Evolutionary conservation across 2,329 filamentous ascomycete species (phyloP).

Genomic region (Drechslera avenae): DNA sequence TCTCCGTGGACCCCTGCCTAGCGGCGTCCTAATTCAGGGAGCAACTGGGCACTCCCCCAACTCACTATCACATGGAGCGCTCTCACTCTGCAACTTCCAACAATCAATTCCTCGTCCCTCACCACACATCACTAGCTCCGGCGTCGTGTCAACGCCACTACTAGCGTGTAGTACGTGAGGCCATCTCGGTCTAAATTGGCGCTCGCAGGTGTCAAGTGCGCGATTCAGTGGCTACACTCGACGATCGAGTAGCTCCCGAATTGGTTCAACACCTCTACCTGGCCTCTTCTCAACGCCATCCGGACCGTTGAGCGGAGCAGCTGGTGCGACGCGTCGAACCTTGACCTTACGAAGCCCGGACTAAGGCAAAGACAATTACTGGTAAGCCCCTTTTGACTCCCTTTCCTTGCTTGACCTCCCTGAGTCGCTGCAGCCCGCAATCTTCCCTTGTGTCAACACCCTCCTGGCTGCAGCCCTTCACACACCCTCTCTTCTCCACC

Average conservation of each 20-base stretch:
- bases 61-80: slow-evolving; percentile 31
- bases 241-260: slow-evolving; percentile 25
- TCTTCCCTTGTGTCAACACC: not conserved
- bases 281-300: slow-evolving; percentile 27
- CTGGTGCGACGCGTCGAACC: slow-evolving; percentile 15
- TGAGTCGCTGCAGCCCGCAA: slow-evolving; percentile 10
- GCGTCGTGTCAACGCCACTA: slow-evolving; percentile 2
- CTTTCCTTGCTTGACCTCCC: slow-evolving; percentile 21
- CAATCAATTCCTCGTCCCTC: slow-evolving; percentile 12
- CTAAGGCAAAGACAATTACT: slow-evolving; percentile 14
- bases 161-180: slow-evolving; percentile 1
- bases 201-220: slow-evolving; percentile 1
- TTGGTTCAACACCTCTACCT: slow-evolving; percentile 26
- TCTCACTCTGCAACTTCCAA: slow-evolving; percentile 29
- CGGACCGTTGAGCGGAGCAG: slow-evolving; percentile 8
- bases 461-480: not conserved
- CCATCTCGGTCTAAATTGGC: not conserved
- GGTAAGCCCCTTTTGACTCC: slow-evolving; percentile 11
- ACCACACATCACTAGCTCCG: slow-evolving; percentile 8
- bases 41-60: slow-evolving; percentile 5
- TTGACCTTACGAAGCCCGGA: slow-evolving; percentile 10
- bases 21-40: slow-evolving; percentile 24
- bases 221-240: slow-evolving; percentile 15
- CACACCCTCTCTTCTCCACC: not conserved
- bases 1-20: slow-evolving; percentile 17